Evolutionary conservation across 2,329 filamentous ascomycete genomes (phyloP).

Genomic region (Paecilomyces niveus): DNA sequence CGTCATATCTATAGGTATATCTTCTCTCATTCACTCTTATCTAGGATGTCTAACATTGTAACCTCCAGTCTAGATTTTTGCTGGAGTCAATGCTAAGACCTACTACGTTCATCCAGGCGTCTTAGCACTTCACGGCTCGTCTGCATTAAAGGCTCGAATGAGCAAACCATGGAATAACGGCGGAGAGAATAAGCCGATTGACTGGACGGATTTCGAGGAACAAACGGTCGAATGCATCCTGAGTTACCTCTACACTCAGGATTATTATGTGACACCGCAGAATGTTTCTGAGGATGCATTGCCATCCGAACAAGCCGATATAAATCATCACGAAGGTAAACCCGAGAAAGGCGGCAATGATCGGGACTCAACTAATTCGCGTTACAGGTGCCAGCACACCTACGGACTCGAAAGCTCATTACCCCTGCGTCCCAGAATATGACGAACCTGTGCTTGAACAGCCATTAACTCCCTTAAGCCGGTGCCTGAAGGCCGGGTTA

Average conservation of each 20-base stretch:
- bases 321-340: not conserved
- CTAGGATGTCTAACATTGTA: not conserved
- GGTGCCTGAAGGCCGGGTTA: not conserved
- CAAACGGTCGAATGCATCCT: not conserved
- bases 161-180: not conserved
- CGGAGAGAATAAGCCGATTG: not conserved
- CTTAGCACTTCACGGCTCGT: not conserved
- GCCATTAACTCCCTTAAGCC: constrained; percentile 1
- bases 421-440: not conserved
- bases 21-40: not conserved
- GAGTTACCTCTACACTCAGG: not conserved
- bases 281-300: not conserved
- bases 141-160: not conserved
- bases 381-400: not conserved
- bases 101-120: not conserved
- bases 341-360: not conserved
- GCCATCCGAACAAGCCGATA: not conserved
- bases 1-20: not conserved
- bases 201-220: not conserved
- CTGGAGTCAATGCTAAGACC: not conserved
- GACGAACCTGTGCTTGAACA: not conserved
- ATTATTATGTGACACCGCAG: not conserved
- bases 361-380: not conserved
- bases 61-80: not conserved
- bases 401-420: not conserved